These are phyloP conservation scores for Xylariaceae sp. DNA, from an alignment of 2,329 filamentous ascomycete species.

Conservation along the genomic window DNA sequence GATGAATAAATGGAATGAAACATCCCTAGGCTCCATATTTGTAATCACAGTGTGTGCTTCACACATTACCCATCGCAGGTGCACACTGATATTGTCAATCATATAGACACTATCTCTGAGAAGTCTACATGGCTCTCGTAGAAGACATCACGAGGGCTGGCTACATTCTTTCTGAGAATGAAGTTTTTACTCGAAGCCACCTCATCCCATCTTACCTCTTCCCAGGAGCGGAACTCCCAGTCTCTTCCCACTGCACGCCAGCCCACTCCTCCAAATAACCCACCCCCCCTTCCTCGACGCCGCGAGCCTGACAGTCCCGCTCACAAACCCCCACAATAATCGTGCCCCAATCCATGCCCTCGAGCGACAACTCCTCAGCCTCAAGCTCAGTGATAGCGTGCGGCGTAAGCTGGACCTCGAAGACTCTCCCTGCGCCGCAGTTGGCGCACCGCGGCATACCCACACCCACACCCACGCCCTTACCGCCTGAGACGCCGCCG, in stretches of 20 bases:
- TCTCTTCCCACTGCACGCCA: slow-evolving; percentile 97
- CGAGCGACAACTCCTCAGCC: slow-evolving; percentile 62
- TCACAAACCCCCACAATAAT: slow-evolving; percentile 82
- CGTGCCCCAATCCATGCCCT: slow-evolving; percentile 97
- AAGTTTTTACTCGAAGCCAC: too few species aligned
- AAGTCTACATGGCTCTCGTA: too few species aligned
- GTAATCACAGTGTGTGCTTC: too few species aligned
- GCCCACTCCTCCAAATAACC: slow-evolving; percentile 93
- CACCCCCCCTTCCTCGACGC: slow-evolving; percentile 56
- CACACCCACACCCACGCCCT: slow-evolving; percentile 24
- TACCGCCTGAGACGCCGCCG: slow-evolving; percentile 23
- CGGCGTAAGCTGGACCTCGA: slow-evolving; percentile 90
- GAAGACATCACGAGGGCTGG: too few species aligned
- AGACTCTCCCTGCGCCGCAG: slow-evolving; percentile 72
- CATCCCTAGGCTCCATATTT: too few species aligned
- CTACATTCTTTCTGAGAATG: too few species aligned
- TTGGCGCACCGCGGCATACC: slow-evolving; percentile 71
- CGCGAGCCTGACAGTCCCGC: slow-evolving; percentile 66
- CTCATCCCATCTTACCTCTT: slow-evolving; percentile 8
- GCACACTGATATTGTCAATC: too few species aligned
- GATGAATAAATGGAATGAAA: slow-evolving; percentile 22
- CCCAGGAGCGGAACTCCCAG: slow-evolving; percentile 26
- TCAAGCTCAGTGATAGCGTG: slow-evolving; percentile 88
- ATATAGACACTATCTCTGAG: too few species aligned
- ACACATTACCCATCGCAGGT: too few species aligned